Evolutionary conservation across 768 basidiomycete genomes (phyloP), one percentile per base, ranked within the genome.

Genomic region (Fistulinella prunicolor): DNA sequence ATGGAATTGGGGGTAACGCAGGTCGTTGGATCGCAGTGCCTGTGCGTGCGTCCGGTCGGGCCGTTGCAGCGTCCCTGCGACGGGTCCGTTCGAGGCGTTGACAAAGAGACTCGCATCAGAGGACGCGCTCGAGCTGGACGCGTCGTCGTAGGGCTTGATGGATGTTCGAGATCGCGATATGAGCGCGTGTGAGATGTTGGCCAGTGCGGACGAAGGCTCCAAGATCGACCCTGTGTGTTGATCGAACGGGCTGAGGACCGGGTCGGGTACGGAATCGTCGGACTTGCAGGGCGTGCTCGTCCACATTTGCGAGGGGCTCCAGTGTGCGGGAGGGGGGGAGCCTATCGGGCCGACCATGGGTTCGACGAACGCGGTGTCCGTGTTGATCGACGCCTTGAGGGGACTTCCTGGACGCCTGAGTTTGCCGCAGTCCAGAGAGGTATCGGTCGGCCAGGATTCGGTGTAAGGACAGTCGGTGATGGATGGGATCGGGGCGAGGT

Each of bases 211-310:
- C 4, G 45, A 39, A n/a, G 45, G 23, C 19, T 59, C 40, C 14
- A 32, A 10, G 30, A 6, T 14, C 19, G 46, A 37, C 21, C 3
- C 34, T 1, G 28, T 8, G 24, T 14, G 32, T 6, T 26, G 36
- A 12, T 49, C 47, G 32, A 51, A 44, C 5, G 51, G 28, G 39
- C 19, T 46, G 36, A 38, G 35, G 12, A 10, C 20, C 8, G 17
- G 42, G 4, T 50, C 45, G n/a, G 38, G 41, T 2, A 45, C 16
- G 22, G 14, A 14, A 13, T 24, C 17, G 34, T 58, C 46, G 19
- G 20, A 14, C 47, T 54, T 59, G 36, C 7, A 47, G 3, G 62
- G 62, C 0, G 62, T 62, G 42, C 62, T 65, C 29, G 58, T 58
- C 62, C 62, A 65, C 8, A 64, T 49, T 20, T 54, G 42, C 2